Percentiles rank a stretch among this genome's conserved stretches.
These are phyloP conservation scores for Suillus subalutaceus DNA, from an alignment of 768 basidiomycete genomes.

Conservation along the genomic window DNA sequence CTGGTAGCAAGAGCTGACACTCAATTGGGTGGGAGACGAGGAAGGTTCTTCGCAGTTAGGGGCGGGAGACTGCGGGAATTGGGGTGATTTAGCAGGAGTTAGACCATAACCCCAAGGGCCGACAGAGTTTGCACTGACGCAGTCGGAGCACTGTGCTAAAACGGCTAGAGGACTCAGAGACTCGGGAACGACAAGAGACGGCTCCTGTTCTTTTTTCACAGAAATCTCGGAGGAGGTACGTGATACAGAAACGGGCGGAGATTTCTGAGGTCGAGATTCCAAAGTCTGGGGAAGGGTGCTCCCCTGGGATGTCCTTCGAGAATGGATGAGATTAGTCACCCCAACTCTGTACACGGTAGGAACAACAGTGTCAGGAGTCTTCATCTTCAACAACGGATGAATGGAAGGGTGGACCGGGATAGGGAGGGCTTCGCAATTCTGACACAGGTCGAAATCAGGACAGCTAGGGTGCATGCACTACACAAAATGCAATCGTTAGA, in stretches of 20 bases:
- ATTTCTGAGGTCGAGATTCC: neutral
- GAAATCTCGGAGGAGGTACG: neutral
- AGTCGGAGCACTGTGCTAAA: neutral
- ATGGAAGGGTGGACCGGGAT: conserved; percentile 71
- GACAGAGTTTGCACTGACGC: neutral
- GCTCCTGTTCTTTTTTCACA: neutral
- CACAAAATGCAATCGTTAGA: conserved; percentile 12
- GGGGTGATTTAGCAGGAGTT: neutral
- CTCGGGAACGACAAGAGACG: neutral
- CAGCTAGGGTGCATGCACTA: conserved; percentile 83
- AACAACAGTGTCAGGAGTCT: conserved; percentile 48
- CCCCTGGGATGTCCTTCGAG: neutral
- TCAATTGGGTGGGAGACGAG: neutral
- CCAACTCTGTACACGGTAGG: conserved; percentile 44
- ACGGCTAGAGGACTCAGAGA: neutral
- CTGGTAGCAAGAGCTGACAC: too few relatives aligned
- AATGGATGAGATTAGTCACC: conserved; percentile 10
- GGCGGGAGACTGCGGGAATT: neutral
- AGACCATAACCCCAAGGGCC: conserved; percentile 1
- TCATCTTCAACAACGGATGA: conserved; percentile 81
- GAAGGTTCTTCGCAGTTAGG: neutral
- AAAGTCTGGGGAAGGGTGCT: neutral
- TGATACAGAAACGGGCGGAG: neutral
- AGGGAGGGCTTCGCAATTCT: conserved; percentile 76
- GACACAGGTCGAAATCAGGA: conserved; percentile 82